Percentiles rank a stretch among this genome's conserved stretches.
Evolutionary conservation across 139 green algal genomes (phyloP).

Genomic region (Chlorella sp.): DNA sequence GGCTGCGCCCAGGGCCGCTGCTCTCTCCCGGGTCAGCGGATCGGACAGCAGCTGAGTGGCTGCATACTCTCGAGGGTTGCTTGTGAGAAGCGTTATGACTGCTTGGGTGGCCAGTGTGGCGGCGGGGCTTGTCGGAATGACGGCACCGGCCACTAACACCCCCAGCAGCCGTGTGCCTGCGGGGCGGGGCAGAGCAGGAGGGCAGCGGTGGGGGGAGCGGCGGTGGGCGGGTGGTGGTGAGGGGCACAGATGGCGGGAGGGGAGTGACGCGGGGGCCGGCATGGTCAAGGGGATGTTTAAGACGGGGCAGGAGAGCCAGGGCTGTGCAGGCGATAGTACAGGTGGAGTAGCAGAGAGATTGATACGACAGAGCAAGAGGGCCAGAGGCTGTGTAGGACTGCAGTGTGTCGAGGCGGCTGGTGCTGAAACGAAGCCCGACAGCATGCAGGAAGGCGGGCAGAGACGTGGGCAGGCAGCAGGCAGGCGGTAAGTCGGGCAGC

Average conservation of each 20-base stretch:
- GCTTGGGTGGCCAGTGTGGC: background rate
- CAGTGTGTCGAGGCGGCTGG: no score
- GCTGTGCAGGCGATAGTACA: no score
- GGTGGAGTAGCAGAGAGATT: no score
- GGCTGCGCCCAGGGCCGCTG: background rate
- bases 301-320: no score
- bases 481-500: no score
- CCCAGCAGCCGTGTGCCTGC: conserved; percentile 6
- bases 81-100: background rate
- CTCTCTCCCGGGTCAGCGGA: background rate
- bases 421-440: no score
- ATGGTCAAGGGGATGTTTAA: no score
- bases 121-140: background rate
- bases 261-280: no score
- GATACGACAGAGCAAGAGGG: no score
- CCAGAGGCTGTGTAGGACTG: no score
- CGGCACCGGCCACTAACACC: background rate
- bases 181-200: background rate
- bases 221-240: background rate
- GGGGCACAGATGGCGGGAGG: background rate
- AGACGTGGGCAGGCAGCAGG: no score
- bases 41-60: background rate
- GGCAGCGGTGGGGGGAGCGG: background rate
- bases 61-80: background rate
- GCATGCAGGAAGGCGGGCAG: no score